Conservation (phyloP, 805 yeast genomes). For the Sungouiozyma ichnusensis region DNA sequence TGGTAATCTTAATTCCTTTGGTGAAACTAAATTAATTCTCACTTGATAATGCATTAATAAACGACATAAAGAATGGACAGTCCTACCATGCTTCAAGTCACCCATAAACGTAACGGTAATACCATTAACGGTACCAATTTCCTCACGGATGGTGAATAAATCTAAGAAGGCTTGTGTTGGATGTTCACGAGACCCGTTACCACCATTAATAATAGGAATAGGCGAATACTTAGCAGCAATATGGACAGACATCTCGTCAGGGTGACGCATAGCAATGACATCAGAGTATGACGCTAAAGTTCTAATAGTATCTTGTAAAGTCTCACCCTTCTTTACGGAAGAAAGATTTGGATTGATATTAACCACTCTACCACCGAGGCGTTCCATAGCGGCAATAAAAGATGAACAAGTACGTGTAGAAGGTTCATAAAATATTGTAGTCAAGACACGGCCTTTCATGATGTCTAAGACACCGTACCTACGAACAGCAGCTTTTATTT, state of each 20-base stretch:
- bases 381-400: constrained; percentile 98
- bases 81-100: constrained; percentile 95
- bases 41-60: constrained; percentile 88
- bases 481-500: constrained; percentile 93
- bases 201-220: constrained; percentile 94
- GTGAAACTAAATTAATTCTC: constrained; percentile 82
- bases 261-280: constrained; percentile 95
- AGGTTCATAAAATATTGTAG: constrained; percentile 97
- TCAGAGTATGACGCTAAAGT: constrained; percentile 92
- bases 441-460: constrained; percentile 79
- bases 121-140: constrained; percentile 96
- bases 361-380: constrained; percentile 96
- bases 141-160: constrained; percentile 96
- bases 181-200: constrained; percentile 96
- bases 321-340: constrained; percentile 97
- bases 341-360: constrained; percentile 76
- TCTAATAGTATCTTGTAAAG: constrained; percentile 92
- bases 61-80: constrained; percentile 92
- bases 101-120: constrained; percentile 98
- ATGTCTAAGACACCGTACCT: constrained; percentile 90
- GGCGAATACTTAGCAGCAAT: constrained; percentile 95
- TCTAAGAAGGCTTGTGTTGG: constrained; percentile 98
- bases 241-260: constrained; percentile 82
- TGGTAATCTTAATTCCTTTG: constrained; percentile 81
- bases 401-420: constrained; percentile 95